Base-by-base conservation (phyloP, 2,329 filamentous ascomycete species). In the Xylariaceae sp. region DNA sequence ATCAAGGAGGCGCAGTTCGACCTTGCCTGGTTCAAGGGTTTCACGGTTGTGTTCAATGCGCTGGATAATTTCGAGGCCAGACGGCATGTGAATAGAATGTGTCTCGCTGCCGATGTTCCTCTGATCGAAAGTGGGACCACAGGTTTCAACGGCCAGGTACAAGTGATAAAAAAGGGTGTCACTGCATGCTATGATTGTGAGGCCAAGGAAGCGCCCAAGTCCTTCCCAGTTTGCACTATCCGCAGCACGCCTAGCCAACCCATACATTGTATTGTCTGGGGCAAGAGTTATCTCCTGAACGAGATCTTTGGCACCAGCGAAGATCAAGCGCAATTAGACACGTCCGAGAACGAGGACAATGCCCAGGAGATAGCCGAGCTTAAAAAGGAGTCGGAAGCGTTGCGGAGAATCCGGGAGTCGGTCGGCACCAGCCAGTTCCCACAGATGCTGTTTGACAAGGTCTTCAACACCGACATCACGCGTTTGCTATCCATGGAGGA, bases 181-280 rank as follows among this genome's bases (percentile, higher is more conserved):
- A 95, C 90, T 1, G 90, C 94, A 55, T 98, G 92, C 67, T 98
- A 98, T 62, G 92, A 98, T 59, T 98, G 92, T 67, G 85, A 81
- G 11, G 76, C 81, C 2, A 98, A 98, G 63, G 85, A 90, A 44
- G 80, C 84, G 2, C 90, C 90, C 5, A 97, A 95, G 61, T 85
- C 84, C 1, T 97, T 94, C 57, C 89, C 92, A 2, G 89, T 97
- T 29, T 98, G 92, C 67, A 98, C 92, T 2, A 97, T 98, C 54
- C 80, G 92, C 60, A 96, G 88, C 61, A 98, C 89, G 0, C 92
- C 92, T 0, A 94, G 85, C 50, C 90, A 97, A 55, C 87, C 90
- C 1, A 97, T 98, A 30, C 92, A 98, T 65, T 97, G 92, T 67
- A 98, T 98, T 46, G 90, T 98, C 2, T 98, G 92, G 92, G 90